A percentile compares a stretch with the other conserved stretches of the same genome.
phyloP scores from a whole-genome alignment of 1,139 yeast genomes.

The Taphrina deformans region DNA sequence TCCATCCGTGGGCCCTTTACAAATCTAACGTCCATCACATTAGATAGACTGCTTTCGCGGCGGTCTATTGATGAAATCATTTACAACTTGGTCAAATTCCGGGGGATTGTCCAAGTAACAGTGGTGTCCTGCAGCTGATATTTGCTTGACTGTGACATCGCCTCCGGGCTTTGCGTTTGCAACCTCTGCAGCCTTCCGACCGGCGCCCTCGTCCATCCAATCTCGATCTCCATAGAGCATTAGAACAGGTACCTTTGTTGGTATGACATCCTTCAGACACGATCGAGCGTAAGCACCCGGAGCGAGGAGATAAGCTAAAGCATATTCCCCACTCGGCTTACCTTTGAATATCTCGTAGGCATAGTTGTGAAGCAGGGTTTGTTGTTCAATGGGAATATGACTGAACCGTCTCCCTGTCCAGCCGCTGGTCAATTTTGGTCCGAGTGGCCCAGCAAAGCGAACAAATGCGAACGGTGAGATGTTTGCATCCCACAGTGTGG shows the following conservation, averaged over 20 bases:
- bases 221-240: slow-evolving; percentile 80
- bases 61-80: slow-evolving; percentile 41
- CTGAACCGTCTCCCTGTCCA: slow-evolving; percentile 50
- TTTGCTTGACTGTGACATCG: slow-evolving; percentile 48
- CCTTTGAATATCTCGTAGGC: slow-evolving; percentile 61
- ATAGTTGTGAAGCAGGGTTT: slow-evolving; percentile 54
- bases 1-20: not conserved
- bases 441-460: slow-evolving; percentile 48
- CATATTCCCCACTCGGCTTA: slow-evolving; percentile 65
- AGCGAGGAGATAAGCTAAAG: slow-evolving; percentile 62
- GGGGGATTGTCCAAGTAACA: slow-evolving; percentile 70
- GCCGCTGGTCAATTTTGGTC: slow-evolving; percentile 48
- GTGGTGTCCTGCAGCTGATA: slow-evolving; percentile 71
- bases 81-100: slow-evolving; percentile 57
- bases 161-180: slow-evolving; percentile 41
- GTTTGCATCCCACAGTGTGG: slow-evolving; percentile 48
- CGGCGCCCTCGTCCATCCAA: slow-evolving; percentile 83
- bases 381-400: slow-evolving; percentile 41
- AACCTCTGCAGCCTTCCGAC: slow-evolving; percentile 53
- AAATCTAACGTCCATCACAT: too few relatives aligned
- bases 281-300: slow-evolving; percentile 76
- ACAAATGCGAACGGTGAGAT: slow-evolving; percentile 48
- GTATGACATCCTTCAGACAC: slow-evolving; percentile 65
- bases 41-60: slow-evolving; percentile 5
- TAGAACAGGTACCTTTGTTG: slow-evolving; percentile 51